Evolutionary conservation across 1,284 basidiomycete genomes (phyloP).

Genomic region (Xerocomus nothofagi): DNA sequence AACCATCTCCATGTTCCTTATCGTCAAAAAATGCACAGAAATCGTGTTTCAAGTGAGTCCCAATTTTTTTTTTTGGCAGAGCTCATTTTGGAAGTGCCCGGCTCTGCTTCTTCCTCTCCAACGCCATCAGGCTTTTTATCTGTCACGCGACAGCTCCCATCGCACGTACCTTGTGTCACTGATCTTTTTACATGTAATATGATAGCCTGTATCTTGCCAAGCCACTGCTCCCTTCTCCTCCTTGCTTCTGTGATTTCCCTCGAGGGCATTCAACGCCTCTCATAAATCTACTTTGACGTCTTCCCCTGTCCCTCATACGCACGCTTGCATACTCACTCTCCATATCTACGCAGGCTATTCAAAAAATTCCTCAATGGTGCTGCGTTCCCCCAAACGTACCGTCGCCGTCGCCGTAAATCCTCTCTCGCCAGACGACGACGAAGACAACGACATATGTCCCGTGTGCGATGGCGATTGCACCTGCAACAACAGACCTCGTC

Average conservation of each 20-base stretch:
- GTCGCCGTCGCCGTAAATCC: conserved; percentile 44
- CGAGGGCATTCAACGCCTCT: conserved; percentile 11
- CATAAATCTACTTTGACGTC: conserved; percentile 29
- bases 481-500: conserved; percentile 51
- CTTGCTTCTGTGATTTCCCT: conserved; percentile 26
- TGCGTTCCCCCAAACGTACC: conserved; percentile 67
- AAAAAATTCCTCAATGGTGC: conserved; percentile 62
- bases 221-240: conserved; percentile 6
- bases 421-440: conserved; percentile 49
- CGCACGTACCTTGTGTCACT: conserved; percentile 34
- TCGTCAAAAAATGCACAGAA: conserved; percentile 47
- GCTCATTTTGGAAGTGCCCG: conserved; percentile 30
- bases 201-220: conserved; percentile 24
- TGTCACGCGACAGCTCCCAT: conserved; percentile 38
- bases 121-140: conserved; percentile 34
- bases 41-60: conserved; percentile 47
- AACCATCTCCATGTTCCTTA: conserved; percentile 50
- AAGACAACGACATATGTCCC: conserved; percentile 80
- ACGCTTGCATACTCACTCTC: conserved; percentile 26
- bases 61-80: conserved; percentile 18
- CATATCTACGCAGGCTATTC: conserved; percentile 44
- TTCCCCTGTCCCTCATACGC: conserved; percentile 25
- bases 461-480: conserved; percentile 86
- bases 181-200: conserved; percentile 41
- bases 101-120: conserved; percentile 23